Base-by-base conservation (phyloP, 441 rosid genomes). In the Bruguiera hainesii region DNA sequence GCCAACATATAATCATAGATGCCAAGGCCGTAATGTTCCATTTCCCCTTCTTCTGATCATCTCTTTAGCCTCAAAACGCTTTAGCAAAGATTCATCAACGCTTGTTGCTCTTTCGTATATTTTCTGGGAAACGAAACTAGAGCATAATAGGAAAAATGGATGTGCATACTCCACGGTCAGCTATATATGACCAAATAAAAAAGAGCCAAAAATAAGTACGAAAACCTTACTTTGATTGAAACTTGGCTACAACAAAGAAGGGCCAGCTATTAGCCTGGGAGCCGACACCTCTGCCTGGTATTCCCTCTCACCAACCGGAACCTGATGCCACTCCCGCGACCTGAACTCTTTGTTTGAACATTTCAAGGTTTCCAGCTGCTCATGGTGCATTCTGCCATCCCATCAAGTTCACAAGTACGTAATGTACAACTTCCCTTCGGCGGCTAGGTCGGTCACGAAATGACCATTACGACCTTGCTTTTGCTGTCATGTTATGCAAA, bases 361-460 rank as follows among this genome's bases (percentile, higher is more conserved):
- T 28, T 68, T 61, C 56, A 37, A 56, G 59, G 74, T 64, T 71
- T 42, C 73, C 20, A 11, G 51, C 71, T 28, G 75, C 78, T 79
- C 51, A 60, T 35, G 70, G 73, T 81, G 84, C 84, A 81, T 78
- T 69, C 57, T 56, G 61, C 42, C 62, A 56, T 61, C 25, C 68
- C 52, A 67, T 53, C 56, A 61, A 56, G 69, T 62, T 60, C 30
- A 39, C 50, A 30, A 60, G 70, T 61, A 73, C 75, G 71, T 76
- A 66, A 75, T 59, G 67, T 67, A 71, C 56, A 58, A 67, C 67
- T 46, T 73, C 60, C n/a, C 63, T 58, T 33, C 21, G 63, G 35
- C 46, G 10, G 50, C 56, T 29, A 37, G 18, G 64, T 46, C 16
- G 57, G 49, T 23, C 3, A 0, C 0, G n/a, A 62, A 76, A 63